Evolutionary conservation across 108 stramenopile species (phyloP).

Genomic region (Fragilariopsis cylindrus): DNA sequence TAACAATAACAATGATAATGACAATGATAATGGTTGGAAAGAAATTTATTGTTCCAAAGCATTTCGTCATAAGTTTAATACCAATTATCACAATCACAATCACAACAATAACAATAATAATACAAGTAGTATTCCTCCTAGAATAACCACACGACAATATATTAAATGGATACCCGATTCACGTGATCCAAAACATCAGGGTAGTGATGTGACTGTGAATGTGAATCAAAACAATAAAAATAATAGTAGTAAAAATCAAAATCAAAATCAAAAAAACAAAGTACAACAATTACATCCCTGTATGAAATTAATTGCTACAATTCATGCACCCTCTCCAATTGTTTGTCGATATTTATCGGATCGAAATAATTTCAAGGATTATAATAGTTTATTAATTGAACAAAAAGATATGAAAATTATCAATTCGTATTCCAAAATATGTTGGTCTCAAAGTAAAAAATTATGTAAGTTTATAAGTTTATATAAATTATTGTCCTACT

Average conservation of each 20-base stretch:
- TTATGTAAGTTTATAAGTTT: conserved; percentile 18
- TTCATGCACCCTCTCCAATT: conserved; percentile 68
- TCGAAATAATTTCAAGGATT: conserved; percentile 50
- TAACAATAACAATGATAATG: not conserved
- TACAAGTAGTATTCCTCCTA: not conserved
- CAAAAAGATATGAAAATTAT: conserved; percentile 45
- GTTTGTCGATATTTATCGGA: conserved; percentile 68
- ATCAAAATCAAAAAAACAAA: conserved; percentile 4
- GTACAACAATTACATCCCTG: conserved; percentile 62
- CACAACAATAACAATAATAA: no score
- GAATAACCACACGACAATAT: not conserved
- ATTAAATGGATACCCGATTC: conserved; percentile 20
- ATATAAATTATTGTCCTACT: not conserved
- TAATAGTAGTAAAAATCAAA: not conserved
- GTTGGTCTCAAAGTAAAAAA: conserved; percentile 66
- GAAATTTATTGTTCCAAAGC: conserved; percentile 51
- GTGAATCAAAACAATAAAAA: no score
- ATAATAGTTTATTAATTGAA: conserved; percentile 66
- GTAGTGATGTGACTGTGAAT: no score
- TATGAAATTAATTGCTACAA: conserved; percentile 61
- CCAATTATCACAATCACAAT: no score
- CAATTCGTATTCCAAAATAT: conserved; percentile 57
- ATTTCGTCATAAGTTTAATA: conserved; percentile 50
- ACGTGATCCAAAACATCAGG: not conserved
- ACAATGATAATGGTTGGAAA: conserved; percentile 49